These are phyloP conservation scores for Acacia concinna DNA, from an alignment of 331 rosid species.

Conservation along the genomic window DNA sequence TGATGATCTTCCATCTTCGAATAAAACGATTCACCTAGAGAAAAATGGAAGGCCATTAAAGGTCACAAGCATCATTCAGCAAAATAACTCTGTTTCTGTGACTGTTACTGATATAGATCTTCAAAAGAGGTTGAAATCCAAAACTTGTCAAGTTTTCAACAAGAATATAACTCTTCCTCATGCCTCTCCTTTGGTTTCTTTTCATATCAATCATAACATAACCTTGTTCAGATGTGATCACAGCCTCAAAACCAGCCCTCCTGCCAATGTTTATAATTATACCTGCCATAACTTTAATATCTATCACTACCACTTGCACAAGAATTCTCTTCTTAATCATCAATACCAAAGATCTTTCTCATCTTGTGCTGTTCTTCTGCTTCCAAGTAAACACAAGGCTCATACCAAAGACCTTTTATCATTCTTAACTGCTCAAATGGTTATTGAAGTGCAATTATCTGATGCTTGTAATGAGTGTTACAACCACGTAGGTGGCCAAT, in stretches of 20 bases:
- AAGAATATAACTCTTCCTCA: background rate
- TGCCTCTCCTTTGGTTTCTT: slow-evolving; percentile 1
- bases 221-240: background rate
- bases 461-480: background rate
- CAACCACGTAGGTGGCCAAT: background rate
- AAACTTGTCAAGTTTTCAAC: background rate
- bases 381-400: background rate
- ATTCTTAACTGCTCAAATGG: background rate
- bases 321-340: background rate
- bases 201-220: background rate
- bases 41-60: background rate
- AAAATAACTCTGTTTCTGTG: background rate
- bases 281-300: background rate
- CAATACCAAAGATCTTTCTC: background rate
- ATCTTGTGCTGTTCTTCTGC: background rate
- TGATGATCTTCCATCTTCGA: background rate
- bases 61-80: background rate
- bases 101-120: background rate
- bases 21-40: background rate
- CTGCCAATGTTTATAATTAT: background rate
- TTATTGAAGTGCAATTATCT: background rate
- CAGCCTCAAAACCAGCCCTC: background rate
- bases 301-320: background rate
- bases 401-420: background rate
- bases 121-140: background rate